Evolutionary conservation across 2,329 filamentous ascomycete genomes (phyloP), one percentile per base, ranked within the genome.

Genomic region (Penicillium sp.): DNA sequence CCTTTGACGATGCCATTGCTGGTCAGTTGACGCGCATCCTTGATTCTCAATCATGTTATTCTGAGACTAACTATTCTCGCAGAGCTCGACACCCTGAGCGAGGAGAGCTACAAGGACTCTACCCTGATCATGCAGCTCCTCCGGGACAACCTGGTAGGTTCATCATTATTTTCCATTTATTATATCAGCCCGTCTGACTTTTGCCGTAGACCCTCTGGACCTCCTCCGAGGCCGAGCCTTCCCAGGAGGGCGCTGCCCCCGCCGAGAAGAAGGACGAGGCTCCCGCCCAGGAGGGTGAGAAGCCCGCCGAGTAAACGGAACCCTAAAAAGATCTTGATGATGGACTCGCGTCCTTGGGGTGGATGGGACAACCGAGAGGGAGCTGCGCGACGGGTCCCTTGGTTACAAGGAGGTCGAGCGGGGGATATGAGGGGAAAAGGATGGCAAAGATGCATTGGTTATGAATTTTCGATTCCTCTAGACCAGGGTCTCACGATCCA

Each of bases 31-130:
- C 40, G n/a, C 36, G 4, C 5, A 21, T 23, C 30, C 26, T 21
- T 17, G 26, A 39, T 32, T 13, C 17, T 13, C 5, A 18, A 20
- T 23, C 56, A 53, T 45, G 23, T 32, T 27, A 32, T 7, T 12
- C 39, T 61, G 65, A 54, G 63, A 59, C 70, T 65, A 64, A 59
- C 48, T 2, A n/a, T 13, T 44, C 36, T 42, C 46, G 17, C 71
- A 91, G 91, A 97, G 83, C 90, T 97, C 65, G 92, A 97, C 77
- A 96, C 92, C 65, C 83, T 97, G 65, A 95, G 90, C 75, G 92
- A 97, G 86, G 92, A 97, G 84, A 95, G 90, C 85, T 97, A 97
- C 89, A 96, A 96, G 86, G 92, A 97, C 82, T 96, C 91, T 40
- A 97, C 92, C 60, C 87, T 97, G 69, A 97, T 97, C 80, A 97